Conservation (phyloP, 2,329 filamentous ascomycete species). For the Cladosporium oxysporum region DNA sequence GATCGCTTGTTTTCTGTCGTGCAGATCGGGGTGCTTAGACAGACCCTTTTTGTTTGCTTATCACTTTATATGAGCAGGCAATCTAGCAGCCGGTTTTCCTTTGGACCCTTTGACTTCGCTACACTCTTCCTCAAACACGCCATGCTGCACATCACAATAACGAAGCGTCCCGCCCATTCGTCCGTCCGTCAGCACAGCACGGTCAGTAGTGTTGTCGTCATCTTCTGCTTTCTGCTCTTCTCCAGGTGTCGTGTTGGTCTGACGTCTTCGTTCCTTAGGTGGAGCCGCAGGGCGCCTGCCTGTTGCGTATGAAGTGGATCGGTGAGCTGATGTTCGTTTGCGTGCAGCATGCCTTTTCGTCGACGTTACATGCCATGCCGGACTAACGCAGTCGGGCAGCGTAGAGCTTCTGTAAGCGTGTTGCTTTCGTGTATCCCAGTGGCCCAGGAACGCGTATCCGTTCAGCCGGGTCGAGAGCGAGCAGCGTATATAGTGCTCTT, state of each 20-base stretch:
- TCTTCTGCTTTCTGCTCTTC: not conserved
- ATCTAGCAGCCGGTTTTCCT: not conserved
- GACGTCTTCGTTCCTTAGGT: not conserved
- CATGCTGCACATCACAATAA: conserved; percentile 7
- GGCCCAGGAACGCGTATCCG: not conserved
- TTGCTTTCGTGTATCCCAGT: not conserved
- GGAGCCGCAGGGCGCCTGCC: not conserved
- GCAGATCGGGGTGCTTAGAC: not conserved
- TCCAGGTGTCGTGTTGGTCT: not conserved
- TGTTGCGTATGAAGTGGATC: not conserved
- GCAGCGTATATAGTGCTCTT: not conserved
- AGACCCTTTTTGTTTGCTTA: not conserved
- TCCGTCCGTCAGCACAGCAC: not conserved
- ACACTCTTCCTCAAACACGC: conserved; percentile 2
- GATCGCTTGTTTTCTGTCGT: not conserved
- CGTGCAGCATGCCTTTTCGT: not conserved
- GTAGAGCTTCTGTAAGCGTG: not conserved
- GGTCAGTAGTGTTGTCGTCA: not conserved
- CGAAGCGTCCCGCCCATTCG: not conserved
- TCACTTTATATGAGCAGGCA: not conserved
- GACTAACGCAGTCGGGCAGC: not conserved
- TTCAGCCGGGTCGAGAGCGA: conserved; percentile 13
- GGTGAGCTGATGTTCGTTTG: not conserved
- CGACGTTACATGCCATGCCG: not conserved
- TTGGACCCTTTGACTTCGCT: not conserved